Base-by-base conservation (phyloP, 148 eudicot species). In the Polygonum aviculare region DNA sequence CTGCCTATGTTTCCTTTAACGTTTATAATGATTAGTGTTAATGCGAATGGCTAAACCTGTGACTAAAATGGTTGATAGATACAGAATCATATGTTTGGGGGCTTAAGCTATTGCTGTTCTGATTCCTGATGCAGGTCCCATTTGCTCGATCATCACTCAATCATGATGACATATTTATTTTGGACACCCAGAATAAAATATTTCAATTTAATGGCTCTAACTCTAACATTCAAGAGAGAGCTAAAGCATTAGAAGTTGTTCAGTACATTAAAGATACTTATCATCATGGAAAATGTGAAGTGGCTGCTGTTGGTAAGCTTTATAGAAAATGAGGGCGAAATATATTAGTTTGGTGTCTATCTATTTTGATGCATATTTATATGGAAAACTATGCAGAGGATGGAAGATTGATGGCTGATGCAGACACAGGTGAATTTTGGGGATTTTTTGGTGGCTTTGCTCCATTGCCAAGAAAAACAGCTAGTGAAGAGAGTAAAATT, bases 361-460 rank as follows among this genome's bases (percentile, higher is more conserved):
- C 21, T 67, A 36, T 35, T 35, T 67, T 67, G 15, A 14, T 36
- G 12, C 38, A 15, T 67, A 67, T 38, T 36, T 67, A 31, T 38
- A 35, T 38, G 69, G 69, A 38, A 44, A 35, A 67, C 45, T 49
- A 12, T 83, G 75, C 79, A 95, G 99, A 95, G 89, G 99, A 95
- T 82, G 99, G 99, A 60, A 90, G 80, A 77, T 72, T 95, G 82
- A 89, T 95, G 97, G 96, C 97, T 77, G 97, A 95, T 86, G 88
- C 97, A 77, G 99, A 92, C 71, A 87, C 93, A 73, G 99, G 99
- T 73, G 99, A 95, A 82, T 95, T 95, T 78, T 95, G 99, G 99
- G 97, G 91, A 11, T 89, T 95, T 72, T 95, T 95, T 87, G 99
- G 99, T 80, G 99, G 99, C 38, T 95, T 92, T 90, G 99, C 99